A percentile compares a stretch with the other conserved stretches of the same genome.
phyloP scores from a whole-genome alignment of 805 yeast species.

The Candida arabinofermentans region DNA sequence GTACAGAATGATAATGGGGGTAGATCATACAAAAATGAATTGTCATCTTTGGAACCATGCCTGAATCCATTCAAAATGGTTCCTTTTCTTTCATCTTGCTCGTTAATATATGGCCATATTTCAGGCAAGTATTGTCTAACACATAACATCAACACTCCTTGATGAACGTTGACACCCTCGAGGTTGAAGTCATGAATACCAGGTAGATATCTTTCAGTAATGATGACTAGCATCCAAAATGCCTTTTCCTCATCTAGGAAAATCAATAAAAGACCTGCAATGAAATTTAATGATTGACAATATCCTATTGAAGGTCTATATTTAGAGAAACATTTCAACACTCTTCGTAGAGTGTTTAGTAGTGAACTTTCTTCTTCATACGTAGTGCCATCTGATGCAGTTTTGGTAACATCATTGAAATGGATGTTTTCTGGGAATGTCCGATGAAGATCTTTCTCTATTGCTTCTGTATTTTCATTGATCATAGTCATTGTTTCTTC shows the following conservation, averaged over 20 bases:
- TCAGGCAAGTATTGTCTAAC: constrained; percentile 79
- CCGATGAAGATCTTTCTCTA: constrained; percentile 88
- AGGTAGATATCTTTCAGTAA: constrained; percentile 81
- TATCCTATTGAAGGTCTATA: constrained; percentile 90
- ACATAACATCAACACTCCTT: constrained; percentile 88
- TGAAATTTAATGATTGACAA: constrained; percentile 91
- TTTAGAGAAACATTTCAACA: constrained; percentile 76
- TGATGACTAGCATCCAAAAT: constrained; percentile 93
- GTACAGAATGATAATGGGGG: constrained; percentile 94
- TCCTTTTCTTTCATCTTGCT: constrained; percentile 6
- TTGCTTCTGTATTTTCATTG: constrained; percentile 84
- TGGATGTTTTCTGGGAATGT: constrained; percentile 92
- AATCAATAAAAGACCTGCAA: constrained; percentile 80
- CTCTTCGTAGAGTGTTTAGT: constrained; percentile 72
- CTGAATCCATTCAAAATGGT: constrained; percentile 23
- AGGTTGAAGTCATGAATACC: constrained; percentile 86
- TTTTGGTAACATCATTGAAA: constrained; percentile 47
- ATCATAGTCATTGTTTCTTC: constrained; percentile 47
- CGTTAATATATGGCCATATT: constrained; percentile 58
- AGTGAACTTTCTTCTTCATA: constrained; percentile 52
- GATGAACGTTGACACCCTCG: constrained; percentile 94
- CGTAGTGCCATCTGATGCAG: constrained; percentile 6
- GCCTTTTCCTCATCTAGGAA: constrained; percentile 88
- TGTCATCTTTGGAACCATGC: constrained; percentile 28
- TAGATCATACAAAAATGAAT: constrained; percentile 60